Percentiles rank a stretch among this genome's conserved stretches.
Evolutionary conservation across 176 grass and related monocot genomes (phyloP).

Genomic region (Oryza australiensis): DNA sequence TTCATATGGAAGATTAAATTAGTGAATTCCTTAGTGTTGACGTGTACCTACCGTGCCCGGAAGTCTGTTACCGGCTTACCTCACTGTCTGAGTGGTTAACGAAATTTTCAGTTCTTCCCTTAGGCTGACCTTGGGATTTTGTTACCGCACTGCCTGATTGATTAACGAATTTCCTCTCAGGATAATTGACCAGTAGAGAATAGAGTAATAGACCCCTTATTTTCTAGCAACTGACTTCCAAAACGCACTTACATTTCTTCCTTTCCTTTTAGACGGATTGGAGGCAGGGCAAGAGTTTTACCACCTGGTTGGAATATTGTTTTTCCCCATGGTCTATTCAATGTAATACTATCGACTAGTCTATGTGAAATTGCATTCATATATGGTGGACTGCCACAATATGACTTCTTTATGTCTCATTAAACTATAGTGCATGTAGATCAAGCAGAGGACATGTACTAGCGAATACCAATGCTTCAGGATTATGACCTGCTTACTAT

Average conservation of each 20-base stretch:
- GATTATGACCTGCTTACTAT: background rate
- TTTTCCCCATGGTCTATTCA: background rate
- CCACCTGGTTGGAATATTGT: background rate
- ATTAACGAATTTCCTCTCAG: background rate
- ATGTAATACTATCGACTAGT: background rate
- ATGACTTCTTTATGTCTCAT: background rate
- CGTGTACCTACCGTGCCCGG: background rate
- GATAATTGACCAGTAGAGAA: background rate
- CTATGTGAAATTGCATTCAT: background rate
- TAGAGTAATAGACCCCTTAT: background rate
- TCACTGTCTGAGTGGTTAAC: too few relatives aligned
- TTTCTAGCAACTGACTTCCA: background rate
- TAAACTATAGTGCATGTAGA: background rate
- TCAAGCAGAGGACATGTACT: background rate
- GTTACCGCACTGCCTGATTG: background rate
- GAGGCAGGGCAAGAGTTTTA: background rate
- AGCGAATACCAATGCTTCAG: background rate
- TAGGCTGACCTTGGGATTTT: background rate
- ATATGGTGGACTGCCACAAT: background rate
- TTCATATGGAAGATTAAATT: background rate
- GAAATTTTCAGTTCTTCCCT: background rate
- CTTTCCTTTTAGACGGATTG: background rate
- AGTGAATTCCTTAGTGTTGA: background rate
- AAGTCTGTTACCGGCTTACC: background rate
- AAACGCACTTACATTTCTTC: background rate